These are phyloP conservation scores for Podaxis carcinomalis DNA, from an alignment of 768 basidiomycete genomes.

Conservation along the genomic window DNA sequence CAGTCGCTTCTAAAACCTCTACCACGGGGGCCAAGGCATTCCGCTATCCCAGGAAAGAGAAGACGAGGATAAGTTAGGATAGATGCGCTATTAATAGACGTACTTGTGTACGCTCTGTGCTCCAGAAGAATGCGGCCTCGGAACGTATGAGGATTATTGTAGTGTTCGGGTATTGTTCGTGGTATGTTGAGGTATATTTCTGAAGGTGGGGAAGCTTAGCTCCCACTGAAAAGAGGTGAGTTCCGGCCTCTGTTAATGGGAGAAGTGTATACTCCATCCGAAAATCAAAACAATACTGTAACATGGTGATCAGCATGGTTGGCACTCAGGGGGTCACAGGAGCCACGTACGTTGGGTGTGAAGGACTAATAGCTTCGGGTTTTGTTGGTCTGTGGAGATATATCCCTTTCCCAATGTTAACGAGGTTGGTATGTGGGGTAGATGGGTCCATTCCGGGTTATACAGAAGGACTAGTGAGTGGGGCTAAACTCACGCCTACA, in stretches of 20 bases:
- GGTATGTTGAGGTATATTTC: conserved; percentile 40
- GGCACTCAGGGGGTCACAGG: neutral
- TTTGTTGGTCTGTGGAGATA: conserved; percentile 17
- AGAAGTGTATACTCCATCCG: conserved; percentile 40
- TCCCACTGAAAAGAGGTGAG: conserved; percentile 29
- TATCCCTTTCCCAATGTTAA: conserved; percentile 19
- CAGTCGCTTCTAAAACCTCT: conserved; percentile 31
- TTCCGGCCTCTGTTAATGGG: neutral
- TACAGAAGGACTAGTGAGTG: too few species aligned
- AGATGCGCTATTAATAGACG: conserved; percentile 7
- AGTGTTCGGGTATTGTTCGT: conserved; percentile 37
- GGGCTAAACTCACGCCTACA: too few species aligned
- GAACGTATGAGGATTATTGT: conserved; percentile 37
- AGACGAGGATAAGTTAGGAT: neutral
- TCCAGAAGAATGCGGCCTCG: conserved; percentile 32
- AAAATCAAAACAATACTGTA: conserved; percentile 38
- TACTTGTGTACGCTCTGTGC: conserved; percentile 25
- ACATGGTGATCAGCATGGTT: neutral
- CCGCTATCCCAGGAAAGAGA: conserved; percentile 16
- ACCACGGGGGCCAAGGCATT: conserved; percentile 30
- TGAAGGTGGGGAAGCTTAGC: conserved; percentile 39
- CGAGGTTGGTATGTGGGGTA: neutral
- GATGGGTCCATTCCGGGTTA: neutral
- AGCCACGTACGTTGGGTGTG: neutral
- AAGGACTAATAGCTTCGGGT: neutral